Evolutionary conservation across 257 asterid genomes (phyloP).

Genomic region (Solanum sejunctum): DNA sequence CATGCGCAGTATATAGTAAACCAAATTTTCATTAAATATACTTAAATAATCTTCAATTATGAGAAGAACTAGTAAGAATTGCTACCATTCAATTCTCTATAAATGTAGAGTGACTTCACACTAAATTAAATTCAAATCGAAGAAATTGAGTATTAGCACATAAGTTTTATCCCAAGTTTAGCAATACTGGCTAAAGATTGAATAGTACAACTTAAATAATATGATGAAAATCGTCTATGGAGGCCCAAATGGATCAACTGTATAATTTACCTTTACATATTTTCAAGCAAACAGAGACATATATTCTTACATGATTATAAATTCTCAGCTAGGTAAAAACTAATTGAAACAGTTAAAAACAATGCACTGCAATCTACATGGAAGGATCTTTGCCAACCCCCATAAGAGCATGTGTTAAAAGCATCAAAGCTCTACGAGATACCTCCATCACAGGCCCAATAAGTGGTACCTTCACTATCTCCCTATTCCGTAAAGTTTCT

Average conservation of each 20-base stretch:
- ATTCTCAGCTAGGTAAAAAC: background rate
- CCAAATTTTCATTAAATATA: too few relatives aligned
- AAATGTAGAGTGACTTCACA: too few relatives aligned
- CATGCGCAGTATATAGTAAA: too few relatives aligned
- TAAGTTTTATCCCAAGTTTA: background rate
- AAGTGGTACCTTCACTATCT: conserved; percentile 47
- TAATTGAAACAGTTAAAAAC: background rate
- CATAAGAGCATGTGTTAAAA: conserved; percentile 70
- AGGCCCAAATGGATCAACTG: background rate
- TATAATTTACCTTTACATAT: background rate
- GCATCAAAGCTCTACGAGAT: conserved; percentile 50
- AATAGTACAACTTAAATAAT: too few relatives aligned
- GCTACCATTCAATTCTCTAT: too few relatives aligned
- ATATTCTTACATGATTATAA: background rate
- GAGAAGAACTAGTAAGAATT: too few relatives aligned
- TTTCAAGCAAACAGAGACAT: background rate
- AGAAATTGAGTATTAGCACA: too few relatives aligned
- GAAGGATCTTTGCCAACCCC: conserved; percentile 64
- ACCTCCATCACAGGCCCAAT: conserved; percentile 43
- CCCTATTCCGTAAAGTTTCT: conserved; percentile 52
- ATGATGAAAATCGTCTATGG: background rate
- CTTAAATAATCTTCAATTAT: too few relatives aligned
- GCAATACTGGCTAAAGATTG: background rate
- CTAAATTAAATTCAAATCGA: too few relatives aligned
- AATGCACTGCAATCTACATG: background rate